phyloP scores from a whole-genome alignment of 2,329 filamentous ascomycete species.

The Didymella arachidicola region DNA sequence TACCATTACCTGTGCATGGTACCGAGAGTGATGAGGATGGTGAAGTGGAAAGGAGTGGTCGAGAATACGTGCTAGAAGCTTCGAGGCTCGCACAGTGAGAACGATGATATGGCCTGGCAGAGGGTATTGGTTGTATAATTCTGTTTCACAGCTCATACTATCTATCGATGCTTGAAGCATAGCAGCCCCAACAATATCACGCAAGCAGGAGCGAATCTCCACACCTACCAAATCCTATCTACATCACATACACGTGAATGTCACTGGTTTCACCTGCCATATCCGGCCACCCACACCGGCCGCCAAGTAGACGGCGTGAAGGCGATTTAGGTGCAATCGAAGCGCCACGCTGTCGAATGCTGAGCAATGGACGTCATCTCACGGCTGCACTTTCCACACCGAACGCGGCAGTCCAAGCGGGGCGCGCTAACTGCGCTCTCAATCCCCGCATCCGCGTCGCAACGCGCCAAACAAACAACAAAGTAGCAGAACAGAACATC shows the following conservation, averaged over 20 bases:
- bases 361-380: conserved; percentile 6
- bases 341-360: neutral
- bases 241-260: neutral
- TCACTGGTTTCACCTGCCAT: neutral
- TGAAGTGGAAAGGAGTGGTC: neutral
- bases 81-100: conserved; percentile 16
- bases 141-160: conserved; percentile 19
- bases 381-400: neutral
- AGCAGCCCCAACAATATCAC: neutral
- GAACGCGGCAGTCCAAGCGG: conserved; percentile 3
- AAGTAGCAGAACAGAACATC: neutral
- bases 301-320: neutral
- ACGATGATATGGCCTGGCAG: conserved; percentile 10
- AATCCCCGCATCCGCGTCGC: conserved; percentile 26
- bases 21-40: conserved; percentile 8
- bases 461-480: conserved; percentile 21
- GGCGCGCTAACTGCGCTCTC: conserved; percentile 7
- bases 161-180: conserved; percentile 5
- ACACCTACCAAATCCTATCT: neutral
- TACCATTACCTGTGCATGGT: conserved; percentile 26
- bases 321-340: neutral
- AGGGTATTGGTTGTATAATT: conserved; percentile 30
- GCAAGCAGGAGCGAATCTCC: neutral
- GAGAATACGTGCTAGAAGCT: conserved; percentile 17
- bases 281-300: neutral